phyloP scores from a whole-genome alignment of 306 rosid species.

The Cucumis melo region DNA sequence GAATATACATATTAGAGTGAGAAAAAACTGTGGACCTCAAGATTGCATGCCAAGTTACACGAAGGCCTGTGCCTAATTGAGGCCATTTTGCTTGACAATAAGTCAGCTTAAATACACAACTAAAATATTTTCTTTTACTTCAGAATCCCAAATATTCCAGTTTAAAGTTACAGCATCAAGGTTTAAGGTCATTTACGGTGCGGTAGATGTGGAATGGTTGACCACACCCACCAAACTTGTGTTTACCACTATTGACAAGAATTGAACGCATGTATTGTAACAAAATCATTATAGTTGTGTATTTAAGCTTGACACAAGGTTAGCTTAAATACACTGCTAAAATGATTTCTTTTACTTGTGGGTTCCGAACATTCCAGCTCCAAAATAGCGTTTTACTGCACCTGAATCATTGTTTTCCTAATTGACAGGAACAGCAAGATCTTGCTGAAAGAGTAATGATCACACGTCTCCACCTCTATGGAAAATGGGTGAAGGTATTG shows the following conservation, averaged over 20 bases:
- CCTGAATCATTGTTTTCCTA: not conserved
- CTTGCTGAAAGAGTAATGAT: slow-evolving; percentile 98
- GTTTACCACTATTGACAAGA: too few species aligned
- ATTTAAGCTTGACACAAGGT: too few species aligned
- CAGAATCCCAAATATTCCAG: not conserved
- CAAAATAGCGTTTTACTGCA: not conserved
- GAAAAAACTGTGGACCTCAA: not conserved
- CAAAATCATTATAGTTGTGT: too few species aligned
- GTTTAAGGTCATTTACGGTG: not conserved
- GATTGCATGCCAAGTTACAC: not conserved
- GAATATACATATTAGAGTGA: not conserved
- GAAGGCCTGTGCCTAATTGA: not conserved
- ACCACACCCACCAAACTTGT: too few species aligned
- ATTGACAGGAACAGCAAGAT: slow-evolving; percentile 63
- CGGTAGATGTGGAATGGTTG: too few species aligned
- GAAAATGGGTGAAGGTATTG: slow-evolving; percentile 88
- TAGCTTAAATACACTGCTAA: not conserved
- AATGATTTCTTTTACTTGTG: not conserved
- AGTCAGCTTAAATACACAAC: not conserved
- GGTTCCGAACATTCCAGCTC: not conserved
- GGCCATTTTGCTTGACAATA: not conserved
- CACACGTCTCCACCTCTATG: slow-evolving; percentile 81
- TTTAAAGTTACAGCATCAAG: not conserved
- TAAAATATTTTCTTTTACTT: not conserved
- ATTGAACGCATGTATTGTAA: too few species aligned